Evolutionary conservation across 176 grass and related monocot species (phyloP).

Genomic region (Rhipidocladum racemiflorum): DNA sequence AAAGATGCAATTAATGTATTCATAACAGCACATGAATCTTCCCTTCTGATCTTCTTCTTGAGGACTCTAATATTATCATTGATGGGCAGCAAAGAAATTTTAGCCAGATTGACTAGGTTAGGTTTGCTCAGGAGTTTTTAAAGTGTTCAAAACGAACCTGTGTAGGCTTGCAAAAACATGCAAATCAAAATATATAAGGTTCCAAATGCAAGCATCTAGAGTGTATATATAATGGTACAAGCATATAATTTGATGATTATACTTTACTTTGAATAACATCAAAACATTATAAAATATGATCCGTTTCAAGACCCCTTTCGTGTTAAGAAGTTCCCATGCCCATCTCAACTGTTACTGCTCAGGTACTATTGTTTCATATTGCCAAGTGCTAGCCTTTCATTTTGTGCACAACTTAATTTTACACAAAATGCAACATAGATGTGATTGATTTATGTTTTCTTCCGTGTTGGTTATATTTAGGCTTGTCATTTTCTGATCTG

Average conservation of each 20-base stretch:
- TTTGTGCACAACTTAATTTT: not conserved
- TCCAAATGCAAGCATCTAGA: not conserved
- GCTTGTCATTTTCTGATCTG: not conserved
- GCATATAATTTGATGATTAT: not conserved
- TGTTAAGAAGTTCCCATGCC: not conserved
- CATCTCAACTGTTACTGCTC: not conserved
- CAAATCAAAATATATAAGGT: not conserved
- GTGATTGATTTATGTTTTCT: not conserved
- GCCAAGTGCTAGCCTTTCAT: not conserved
- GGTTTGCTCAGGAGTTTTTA: not conserved
- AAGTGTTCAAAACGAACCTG: not conserved
- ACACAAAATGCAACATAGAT: not conserved
- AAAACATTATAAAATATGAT: not conserved
- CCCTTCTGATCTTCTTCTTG: not conserved
- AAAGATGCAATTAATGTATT: not conserved
- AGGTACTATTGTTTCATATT: not conserved
- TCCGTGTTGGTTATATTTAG: not conserved
- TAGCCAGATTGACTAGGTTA: not conserved
- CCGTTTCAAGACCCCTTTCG: not conserved
- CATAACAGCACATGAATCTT: not conserved
- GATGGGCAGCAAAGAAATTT: not conserved
- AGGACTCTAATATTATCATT: slow-evolving; percentile 9
- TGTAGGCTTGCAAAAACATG: not conserved
- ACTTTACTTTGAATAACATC: not conserved
- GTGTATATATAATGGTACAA: not conserved